Evolutionary conservation across 1,284 basidiomycete genomes (phyloP).

Genomic region (Trametes polyzona): DNA sequence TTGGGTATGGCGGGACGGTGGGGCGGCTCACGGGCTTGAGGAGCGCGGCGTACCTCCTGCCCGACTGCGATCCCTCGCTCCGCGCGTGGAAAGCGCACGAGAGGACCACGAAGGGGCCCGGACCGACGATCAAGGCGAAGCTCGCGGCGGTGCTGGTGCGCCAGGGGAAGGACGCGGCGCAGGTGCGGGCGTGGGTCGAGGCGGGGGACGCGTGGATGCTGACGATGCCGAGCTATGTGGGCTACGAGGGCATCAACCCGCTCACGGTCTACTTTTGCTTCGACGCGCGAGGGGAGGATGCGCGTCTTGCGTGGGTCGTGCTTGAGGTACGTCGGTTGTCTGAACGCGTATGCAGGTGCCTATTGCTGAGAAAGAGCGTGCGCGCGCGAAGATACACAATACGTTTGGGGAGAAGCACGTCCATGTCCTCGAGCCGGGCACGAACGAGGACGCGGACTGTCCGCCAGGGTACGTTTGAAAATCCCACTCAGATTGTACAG

Average conservation of each 20-base stretch:
- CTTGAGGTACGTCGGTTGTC: constrained; percentile 50
- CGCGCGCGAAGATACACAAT: constrained; percentile 64
- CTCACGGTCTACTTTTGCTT: constrained; percentile 75
- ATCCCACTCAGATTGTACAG: background rate
- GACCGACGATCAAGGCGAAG: constrained; percentile 42
- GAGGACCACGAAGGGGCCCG: background rate
- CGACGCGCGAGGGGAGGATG: constrained; percentile 22
- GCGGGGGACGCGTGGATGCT: constrained; percentile 68
- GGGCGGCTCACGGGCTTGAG: constrained; percentile 53
- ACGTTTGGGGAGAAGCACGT: constrained; percentile 78
- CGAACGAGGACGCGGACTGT: constrained; percentile 44
- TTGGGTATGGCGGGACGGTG: constrained; percentile 53
- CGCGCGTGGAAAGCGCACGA: too few relatives aligned
- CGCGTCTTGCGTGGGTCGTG: constrained; percentile 51
- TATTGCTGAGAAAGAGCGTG: background rate
- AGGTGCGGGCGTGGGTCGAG: constrained; percentile 5
- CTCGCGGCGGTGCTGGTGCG: constrained; percentile 42
- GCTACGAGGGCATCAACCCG: constrained; percentile 77
- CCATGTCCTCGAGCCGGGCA: constrained; percentile 54
- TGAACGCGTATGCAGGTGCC: background rate
- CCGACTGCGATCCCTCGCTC: constrained; percentile 22
- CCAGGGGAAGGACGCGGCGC: constrained; percentile 33
- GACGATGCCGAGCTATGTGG: constrained; percentile 75
- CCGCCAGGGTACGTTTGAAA: constrained; percentile 47
- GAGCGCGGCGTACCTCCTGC: constrained; percentile 49